Percentiles rank a stretch among this genome's conserved stretches.
phyloP scores from a whole-genome alignment of 345 rosid genomes.

The Salix brachista region DNA sequence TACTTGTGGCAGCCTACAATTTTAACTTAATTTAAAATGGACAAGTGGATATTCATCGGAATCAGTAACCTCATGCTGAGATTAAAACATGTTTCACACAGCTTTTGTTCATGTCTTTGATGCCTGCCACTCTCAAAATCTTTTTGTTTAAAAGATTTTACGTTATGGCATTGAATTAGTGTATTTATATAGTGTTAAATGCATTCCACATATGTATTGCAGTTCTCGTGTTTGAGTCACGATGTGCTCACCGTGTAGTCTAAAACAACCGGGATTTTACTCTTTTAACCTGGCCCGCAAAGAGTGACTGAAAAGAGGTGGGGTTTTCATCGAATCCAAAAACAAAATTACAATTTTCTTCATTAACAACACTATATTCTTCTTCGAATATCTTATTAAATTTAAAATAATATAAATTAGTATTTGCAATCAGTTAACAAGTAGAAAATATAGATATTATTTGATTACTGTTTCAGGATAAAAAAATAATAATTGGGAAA shows the following conservation, averaged over 20 bases:
- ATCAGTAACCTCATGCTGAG: not conserved
- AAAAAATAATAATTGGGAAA: no score
- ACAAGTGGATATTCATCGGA: not conserved
- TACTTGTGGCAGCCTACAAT: not conserved
- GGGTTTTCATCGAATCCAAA: no score
- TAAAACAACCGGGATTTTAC: no score
- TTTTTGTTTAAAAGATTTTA: not conserved
- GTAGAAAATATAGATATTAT: not conserved
- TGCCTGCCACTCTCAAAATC: slow-evolving; percentile 18
- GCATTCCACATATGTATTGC: not conserved
- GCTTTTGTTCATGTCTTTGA: no score
- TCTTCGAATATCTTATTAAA: not conserved
- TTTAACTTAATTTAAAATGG: not conserved
- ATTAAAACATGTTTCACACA: not conserved
- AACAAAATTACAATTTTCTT: no score
- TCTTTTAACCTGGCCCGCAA: no score
- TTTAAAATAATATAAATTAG: not conserved
- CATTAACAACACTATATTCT: not conserved
- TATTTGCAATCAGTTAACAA: not conserved
- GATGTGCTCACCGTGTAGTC: no score
- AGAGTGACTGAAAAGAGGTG: no score
- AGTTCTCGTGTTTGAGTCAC: no score
- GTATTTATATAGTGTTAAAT: not conserved
- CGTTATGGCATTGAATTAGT: not conserved
- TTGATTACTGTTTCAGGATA: no score